Evolutionary conservation across 108 stramenopile species (phyloP).

Genomic region (Epithemia pelagica): DNA sequence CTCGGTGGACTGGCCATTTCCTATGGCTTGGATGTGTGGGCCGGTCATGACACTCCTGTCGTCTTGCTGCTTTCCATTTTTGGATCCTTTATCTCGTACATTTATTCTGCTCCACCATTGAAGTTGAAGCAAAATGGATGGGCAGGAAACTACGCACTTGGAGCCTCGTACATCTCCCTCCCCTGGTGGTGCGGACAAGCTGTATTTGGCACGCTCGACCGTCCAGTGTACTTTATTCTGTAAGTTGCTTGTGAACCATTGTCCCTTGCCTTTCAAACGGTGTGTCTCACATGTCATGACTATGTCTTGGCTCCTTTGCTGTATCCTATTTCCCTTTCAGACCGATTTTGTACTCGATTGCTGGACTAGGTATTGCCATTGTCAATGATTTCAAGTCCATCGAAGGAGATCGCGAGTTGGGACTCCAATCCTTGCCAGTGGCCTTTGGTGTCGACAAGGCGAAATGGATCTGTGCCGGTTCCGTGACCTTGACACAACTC

Average conservation of each 20-base stretch:
- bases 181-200: slow-evolving; percentile 99
- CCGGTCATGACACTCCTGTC: slow-evolving; percentile 83
- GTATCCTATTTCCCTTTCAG: slow-evolving; percentile 10
- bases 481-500: slow-evolving; percentile 86
- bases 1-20: slow-evolving; percentile 87
- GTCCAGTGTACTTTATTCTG: slow-evolving; percentile 86
- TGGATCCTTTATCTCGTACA: slow-evolving; percentile 93
- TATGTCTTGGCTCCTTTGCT: background rate
- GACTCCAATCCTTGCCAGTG: slow-evolving; percentile 90
- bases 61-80: slow-evolving; percentile 76
- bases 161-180: slow-evolving; percentile 93
- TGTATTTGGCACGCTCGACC: slow-evolving; percentile 80
- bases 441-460: slow-evolving; percentile 94
- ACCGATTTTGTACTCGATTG: slow-evolving; percentile 88
- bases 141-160: slow-evolving; percentile 92
- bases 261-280: no score
- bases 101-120: slow-evolving; percentile 94
- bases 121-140: slow-evolving; percentile 96
- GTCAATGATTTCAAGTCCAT: slow-evolving; percentile 98
- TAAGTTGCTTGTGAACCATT: slow-evolving; percentile 30
- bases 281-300: no score
- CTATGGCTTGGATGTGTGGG: slow-evolving; percentile 87
- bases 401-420: slow-evolving; percentile 89
- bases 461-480: slow-evolving; percentile 87
- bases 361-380: slow-evolving; percentile 92